Evolutionary conservation across 129 eudicot species (phyloP).

Genomic region (Erigeron canadensis): DNA sequence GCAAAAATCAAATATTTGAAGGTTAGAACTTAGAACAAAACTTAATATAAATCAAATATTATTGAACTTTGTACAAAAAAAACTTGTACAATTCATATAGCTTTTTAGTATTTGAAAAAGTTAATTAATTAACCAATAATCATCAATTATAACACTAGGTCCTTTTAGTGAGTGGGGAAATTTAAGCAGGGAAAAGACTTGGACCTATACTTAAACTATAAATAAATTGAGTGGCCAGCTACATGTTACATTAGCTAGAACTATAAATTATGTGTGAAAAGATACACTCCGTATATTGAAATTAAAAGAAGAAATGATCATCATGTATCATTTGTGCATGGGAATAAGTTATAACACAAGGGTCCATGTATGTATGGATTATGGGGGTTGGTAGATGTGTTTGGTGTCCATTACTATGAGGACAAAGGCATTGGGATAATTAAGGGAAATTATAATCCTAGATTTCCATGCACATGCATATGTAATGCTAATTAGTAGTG

Average conservation of each 20-base stretch:
- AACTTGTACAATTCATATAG: no score
- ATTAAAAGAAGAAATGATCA: slow-evolving; percentile 28
- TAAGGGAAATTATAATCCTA: slow-evolving; percentile 25
- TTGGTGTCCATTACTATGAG: slow-evolving; percentile 28
- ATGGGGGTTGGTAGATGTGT: slow-evolving; percentile 27
- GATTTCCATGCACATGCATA: slow-evolving; percentile 37
- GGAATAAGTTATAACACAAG: slow-evolving; percentile 24
- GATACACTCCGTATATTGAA: background rate
- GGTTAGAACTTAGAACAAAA: no score
- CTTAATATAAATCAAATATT: no score
- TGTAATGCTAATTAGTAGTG: slow-evolving; percentile 16
- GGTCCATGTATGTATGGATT: slow-evolving; percentile 31
- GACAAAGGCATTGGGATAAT: slow-evolving; percentile 45
- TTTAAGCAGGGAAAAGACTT: slow-evolving; percentile 17
- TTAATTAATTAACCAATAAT: no score
- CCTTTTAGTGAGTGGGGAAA: slow-evolving; percentile 35
- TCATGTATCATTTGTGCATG: slow-evolving; percentile 32
- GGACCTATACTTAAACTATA: slow-evolving; percentile 10
- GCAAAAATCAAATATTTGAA: no score
- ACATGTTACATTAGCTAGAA: slow-evolving; percentile 20
- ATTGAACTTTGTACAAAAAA: no score
- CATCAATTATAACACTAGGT: slow-evolving; percentile 12
- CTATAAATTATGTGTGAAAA: slow-evolving; percentile 14
- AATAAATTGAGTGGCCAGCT: slow-evolving; percentile 18
- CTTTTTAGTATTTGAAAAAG: slow-evolving; percentile 16